These are phyloP conservation scores for Erodium trifolium DNA, from an alignment of 441 rosid genomes.

Conservation along the genomic window DNA sequence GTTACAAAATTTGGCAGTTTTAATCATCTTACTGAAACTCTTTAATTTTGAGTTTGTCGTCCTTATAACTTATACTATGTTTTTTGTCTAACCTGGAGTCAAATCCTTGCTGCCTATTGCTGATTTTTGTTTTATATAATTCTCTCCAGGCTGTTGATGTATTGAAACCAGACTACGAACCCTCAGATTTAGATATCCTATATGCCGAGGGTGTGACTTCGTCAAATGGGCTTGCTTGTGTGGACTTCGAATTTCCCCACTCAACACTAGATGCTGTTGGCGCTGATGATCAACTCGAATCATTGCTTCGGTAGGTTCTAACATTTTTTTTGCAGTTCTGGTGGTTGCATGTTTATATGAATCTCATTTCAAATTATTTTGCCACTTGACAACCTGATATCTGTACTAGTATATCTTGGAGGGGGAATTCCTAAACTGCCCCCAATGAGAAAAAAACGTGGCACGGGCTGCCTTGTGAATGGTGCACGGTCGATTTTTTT, in stretches of 20 bases:
- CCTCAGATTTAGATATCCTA: conserved; percentile 83
- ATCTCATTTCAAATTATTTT: not conserved
- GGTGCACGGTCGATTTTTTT: too few relatives aligned
- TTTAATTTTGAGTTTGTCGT: not conserved
- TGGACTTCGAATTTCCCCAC: conserved; percentile 79
- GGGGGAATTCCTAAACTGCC: too few relatives aligned
- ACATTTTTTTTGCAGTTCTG: not conserved
- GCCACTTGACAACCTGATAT: too few relatives aligned
- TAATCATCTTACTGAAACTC: not conserved
- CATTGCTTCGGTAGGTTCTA: conserved; percentile 55
- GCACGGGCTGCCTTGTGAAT: too few relatives aligned
- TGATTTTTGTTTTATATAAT: conserved; percentile 7
- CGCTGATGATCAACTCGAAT: conserved; percentile 51
- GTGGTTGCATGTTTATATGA: conserved; percentile 1
- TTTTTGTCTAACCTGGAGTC: not conserved
- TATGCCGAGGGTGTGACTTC: conserved; percentile 95
- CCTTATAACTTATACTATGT: not conserved
- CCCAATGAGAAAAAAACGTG: too few relatives aligned
- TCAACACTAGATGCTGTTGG: conserved; percentile 50
- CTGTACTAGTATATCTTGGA: too few relatives aligned
- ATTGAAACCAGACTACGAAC: conserved; percentile 75
- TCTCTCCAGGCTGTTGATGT: conserved; percentile 60
- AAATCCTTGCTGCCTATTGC: not conserved
- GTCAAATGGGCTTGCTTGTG: conserved; percentile 85
- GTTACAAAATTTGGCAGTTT: too few relatives aligned